Base-by-base conservation (phyloP, 169 alveolate species). In the Plasmodium falciparum region DNA sequence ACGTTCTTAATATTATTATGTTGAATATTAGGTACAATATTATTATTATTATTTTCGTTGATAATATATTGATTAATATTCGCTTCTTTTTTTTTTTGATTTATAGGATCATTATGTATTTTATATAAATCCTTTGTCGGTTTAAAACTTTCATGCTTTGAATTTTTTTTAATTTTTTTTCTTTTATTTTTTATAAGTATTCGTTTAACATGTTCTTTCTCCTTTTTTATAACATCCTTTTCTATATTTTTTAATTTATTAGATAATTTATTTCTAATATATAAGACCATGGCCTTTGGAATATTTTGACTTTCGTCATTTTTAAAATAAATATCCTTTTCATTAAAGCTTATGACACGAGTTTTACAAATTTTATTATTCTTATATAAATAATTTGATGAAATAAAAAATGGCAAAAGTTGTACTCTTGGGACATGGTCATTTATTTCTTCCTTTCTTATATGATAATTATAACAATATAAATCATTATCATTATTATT, bases 291-390 rank as follows among this genome's bases (percentile, higher is more conserved):
- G 13, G 20, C 59, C 9, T 22, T 59, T 5, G 88, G 73, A n/a
- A 74, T 24, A 17, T 59, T 63, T 24, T 74, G 65, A 26, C 13
- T 62, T n/a, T 56, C 15, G 33, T 74, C 88, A 43, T 43, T 74
- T 24, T 74, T 74, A 13, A 71, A 74, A 49, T 74, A 74, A 24
- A 74, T 49, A 50, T 63, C 88, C 15, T 17, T 74, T 39, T 74
- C 88, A 47, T 74, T 74, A 59, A 59, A 74, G 33, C 73, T 74
- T 8, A 74, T 59, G 7, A 74, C 88, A n/a, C 88, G 26, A 20
- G 88, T 74, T 61, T 59, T 62, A 49, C 88, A 74, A 2, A 74
- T 65, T 17, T 11, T 47, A 43, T 9, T 6, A 12, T 74, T 74
- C 45, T 59, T 74, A 47, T 63, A 52, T 22, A 74, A 59, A 26